Conservation (phyloP, 441 rosid genomes). For the Manihot esculenta region DNA sequence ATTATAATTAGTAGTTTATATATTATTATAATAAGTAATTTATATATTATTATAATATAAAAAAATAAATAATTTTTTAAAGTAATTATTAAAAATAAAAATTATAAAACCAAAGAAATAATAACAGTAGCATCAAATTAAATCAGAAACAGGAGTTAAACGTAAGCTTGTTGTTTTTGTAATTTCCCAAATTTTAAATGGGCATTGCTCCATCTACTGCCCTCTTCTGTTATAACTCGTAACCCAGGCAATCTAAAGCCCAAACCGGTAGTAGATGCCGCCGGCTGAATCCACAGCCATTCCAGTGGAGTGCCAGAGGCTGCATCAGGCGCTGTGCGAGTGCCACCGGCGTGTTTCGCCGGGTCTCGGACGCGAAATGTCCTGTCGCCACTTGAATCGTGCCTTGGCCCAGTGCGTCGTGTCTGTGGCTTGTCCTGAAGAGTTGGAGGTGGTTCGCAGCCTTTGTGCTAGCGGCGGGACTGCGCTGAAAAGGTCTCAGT, state of each 20-base stretch:
- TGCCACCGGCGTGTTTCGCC: conserved; percentile 70
- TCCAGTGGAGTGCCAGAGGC: conserved; percentile 50
- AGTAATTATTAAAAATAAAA: too few relatives aligned
- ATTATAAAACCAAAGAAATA: too few relatives aligned
- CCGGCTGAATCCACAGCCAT: not conserved
- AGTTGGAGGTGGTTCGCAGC: conserved; percentile 68
- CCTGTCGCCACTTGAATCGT: conserved; percentile 75
- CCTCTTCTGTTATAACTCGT: not conserved
- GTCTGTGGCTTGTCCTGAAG: conserved; percentile 63
- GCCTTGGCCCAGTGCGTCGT: conserved; percentile 78
- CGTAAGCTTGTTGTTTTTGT: too few relatives aligned
- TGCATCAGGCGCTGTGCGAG: conserved; percentile 57
- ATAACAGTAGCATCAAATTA: too few relatives aligned
- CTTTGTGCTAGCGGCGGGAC: conserved; percentile 82
- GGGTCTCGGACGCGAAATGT: conserved; percentile 41
- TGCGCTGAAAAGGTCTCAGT: conserved; percentile 70
- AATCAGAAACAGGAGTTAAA: too few relatives aligned
- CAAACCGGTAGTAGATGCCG: not conserved
- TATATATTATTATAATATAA: too few relatives aligned
- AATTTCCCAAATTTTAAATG: too few relatives aligned
- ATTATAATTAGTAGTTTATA: too few relatives aligned
- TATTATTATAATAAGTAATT: too few relatives aligned
- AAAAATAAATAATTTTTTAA: too few relatives aligned
- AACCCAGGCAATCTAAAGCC: not conserved
- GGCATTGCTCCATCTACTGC: too few relatives aligned